Evolutionary conservation across 2,329 filamentous ascomycete genomes (phyloP).

Genomic region (Fonsecaea erecta): DNA sequence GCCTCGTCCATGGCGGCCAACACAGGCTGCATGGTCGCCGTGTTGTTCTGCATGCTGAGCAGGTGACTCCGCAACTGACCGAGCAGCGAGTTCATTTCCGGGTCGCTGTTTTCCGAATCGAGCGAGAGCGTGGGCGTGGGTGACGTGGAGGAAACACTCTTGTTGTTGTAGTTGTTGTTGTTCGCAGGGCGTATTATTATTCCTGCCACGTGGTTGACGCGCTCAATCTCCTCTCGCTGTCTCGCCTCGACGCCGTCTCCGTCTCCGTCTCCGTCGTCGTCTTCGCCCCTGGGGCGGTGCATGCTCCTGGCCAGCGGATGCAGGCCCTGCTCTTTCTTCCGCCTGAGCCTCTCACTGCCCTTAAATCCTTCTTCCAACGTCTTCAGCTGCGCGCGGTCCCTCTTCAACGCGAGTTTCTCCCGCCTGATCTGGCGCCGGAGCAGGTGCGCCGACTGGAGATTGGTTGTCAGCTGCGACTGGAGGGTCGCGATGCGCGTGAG

Average conservation of each 20-base stretch:
- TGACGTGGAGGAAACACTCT: background rate
- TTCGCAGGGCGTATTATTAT: background rate
- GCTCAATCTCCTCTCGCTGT: constrained; percentile 7
- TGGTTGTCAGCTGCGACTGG: constrained; percentile 47
- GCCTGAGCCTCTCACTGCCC: constrained; percentile 45
- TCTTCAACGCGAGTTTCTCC: constrained; percentile 49
- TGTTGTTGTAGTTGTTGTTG: background rate
- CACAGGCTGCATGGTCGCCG: constrained; percentile 31
- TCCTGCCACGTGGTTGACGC: constrained; percentile 11
- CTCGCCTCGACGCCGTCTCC: constrained; percentile 40
- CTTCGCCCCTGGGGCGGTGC: background rate
- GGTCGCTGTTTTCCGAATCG: constrained; percentile 40
- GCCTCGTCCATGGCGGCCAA: constrained; percentile 25
- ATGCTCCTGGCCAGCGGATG: constrained; percentile 40
- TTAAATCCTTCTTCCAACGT: constrained; percentile 52
- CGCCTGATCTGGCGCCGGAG: constrained; percentile 49
- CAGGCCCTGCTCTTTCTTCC: constrained; percentile 41
- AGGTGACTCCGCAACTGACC: constrained; percentile 51
- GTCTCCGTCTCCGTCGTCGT: constrained; percentile 35
- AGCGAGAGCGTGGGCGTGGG: background rate
- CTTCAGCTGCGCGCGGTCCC: constrained; percentile 47
- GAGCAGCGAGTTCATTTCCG: constrained; percentile 44
- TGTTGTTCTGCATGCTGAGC: constrained; percentile 51
- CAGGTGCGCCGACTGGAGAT: constrained; percentile 47
- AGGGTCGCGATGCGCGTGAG: constrained; percentile 42